phyloP scores from a whole-genome alignment of 2,329 filamentous ascomycete species.

The Aspergillus glaucus region DNA sequence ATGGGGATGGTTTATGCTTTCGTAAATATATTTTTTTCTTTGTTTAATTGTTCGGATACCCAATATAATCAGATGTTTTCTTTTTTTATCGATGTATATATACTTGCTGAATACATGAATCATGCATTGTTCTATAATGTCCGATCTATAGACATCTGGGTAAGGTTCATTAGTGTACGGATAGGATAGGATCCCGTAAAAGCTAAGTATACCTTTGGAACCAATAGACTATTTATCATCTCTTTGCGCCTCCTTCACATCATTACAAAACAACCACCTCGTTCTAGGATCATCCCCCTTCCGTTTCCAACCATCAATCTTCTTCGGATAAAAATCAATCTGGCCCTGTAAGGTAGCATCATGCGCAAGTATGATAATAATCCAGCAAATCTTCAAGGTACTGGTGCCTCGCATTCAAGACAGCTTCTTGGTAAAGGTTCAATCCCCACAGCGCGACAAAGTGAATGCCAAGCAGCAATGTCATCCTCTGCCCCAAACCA shows the following conservation, averaged over 20 bases:
- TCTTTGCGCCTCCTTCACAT: neutral
- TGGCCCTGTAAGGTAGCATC: neutral
- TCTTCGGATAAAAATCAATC: neutral
- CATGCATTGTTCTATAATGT: neutral
- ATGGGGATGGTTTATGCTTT: neutral
- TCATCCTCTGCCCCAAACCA: conserved; percentile 9
- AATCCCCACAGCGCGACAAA: conserved; percentile 8
- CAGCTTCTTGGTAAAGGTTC: conserved; percentile 5
- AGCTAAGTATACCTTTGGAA: too few relatives aligned
- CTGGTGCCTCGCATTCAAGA: neutral
- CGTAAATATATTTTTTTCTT: neutral
- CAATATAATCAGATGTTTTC: neutral
- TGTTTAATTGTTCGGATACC: neutral
- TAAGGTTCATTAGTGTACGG: too few relatives aligned
- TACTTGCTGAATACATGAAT: neutral
- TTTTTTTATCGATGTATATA: neutral
- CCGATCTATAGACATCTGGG: too few relatives aligned
- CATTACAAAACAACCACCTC: neutral
- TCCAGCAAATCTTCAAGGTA: neutral
- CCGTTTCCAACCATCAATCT: neutral
- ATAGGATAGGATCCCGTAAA: too few relatives aligned
- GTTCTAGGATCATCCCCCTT: neutral
- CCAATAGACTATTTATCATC: too few relatives aligned
- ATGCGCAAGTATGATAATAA: neutral
- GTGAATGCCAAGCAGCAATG: conserved; percentile 7